Percentiles rank a stretch among this genome's conserved stretches.
These are phyloP conservation scores for Asterophora parasitica DNA, from an alignment of 768 basidiomycete species.

Conservation along the genomic window DNA sequence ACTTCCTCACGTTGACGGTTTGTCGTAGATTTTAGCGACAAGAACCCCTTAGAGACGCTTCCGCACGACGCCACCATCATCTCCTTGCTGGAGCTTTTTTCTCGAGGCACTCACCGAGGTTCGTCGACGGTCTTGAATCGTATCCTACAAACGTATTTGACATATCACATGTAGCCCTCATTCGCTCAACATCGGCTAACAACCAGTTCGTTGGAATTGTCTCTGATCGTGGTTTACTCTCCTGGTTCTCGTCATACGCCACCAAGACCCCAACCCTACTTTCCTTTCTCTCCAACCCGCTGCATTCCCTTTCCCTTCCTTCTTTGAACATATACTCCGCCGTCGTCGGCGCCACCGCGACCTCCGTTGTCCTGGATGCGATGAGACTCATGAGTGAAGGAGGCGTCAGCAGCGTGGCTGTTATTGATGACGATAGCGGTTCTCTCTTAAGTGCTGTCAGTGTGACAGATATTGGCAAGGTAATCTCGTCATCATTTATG, in stretches of 20 bases:
- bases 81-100: slow-evolving; percentile 59
- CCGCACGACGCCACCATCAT: slow-evolving; percentile 60
- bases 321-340: slow-evolving; percentile 59
- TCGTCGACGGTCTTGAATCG: slow-evolving; percentile 11
- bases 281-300: slow-evolving; percentile 47
- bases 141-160: background rate
- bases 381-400: slow-evolving; percentile 85
- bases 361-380: slow-evolving; percentile 65
- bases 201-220: slow-evolving; percentile 62
- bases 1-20: slow-evolving; percentile 3
- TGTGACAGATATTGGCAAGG: slow-evolving; percentile 80
- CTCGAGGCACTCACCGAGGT: slow-evolving; percentile 73
- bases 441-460: slow-evolving; percentile 70
- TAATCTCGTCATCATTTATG: slow-evolving; percentile 20
- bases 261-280: slow-evolving; percentile 41
- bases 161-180: slow-evolving; percentile 39
- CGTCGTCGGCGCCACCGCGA: slow-evolving; percentile 59
- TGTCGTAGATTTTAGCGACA: slow-evolving; percentile 70
- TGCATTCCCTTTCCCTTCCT: slow-evolving; percentile 54
- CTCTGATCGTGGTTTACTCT: slow-evolving; percentile 66
- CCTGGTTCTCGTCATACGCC: slow-evolving; percentile 61
- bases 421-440: slow-evolving; percentile 62
- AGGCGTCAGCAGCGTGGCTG: slow-evolving; percentile 80
- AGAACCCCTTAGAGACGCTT: slow-evolving; percentile 68
- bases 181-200: slow-evolving; percentile 42